Base-by-base conservation (phyloP, 805 yeast genomes). In the Geotrichum ghanense region DNA sequence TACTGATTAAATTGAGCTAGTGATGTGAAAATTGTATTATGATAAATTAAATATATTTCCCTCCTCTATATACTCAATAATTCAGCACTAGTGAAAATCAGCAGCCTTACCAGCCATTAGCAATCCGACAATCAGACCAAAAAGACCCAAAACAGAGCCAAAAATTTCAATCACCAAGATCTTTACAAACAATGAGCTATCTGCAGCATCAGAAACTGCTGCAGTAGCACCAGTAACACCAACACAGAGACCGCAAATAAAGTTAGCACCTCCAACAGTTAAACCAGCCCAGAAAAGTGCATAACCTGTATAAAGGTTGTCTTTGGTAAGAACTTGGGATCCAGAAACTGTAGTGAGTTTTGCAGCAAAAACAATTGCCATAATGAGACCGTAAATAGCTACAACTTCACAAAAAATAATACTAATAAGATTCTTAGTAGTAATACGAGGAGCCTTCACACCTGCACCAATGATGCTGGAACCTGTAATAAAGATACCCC, bases 201-300 rank as follows among this genome's bases (percentile, higher is more conserved):
- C 97, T 9, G 98, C 97, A 24, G 98, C 98, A 68, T 92, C 98
- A 41, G 95, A 79, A 51, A 92, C 78, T 37, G 98, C 98, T 27
- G 97, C 98, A n/a, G 97, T 92, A 22, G 97, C 81, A 43, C 98
- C 98, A 14, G 98, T 92, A 51, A 92, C 75, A 52, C 98, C 98
- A 43, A 92, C 98, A 2, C 96, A 90, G 47, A 92, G 72, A 70
- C 98, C 98, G 74, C 98, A 92, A 50, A 92, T 82, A 64, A 92
- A 75, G 67, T 92, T 92, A 58, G 94, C 80, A 25, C 85, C 63
- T 35, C 98, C 98, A 44, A 92, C 98, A 3, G 98, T 92, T 45
- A 89, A 61, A 23, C 98, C 98, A 22, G 97, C 98, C 98, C 98
- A 92, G 66, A 92, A 92, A 51, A 92, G 72, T 5, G 97, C 79